Base-by-base conservation (phyloP, 192 early-diverging fungal genomes). In the Backusella tarrabulga region DNA sequence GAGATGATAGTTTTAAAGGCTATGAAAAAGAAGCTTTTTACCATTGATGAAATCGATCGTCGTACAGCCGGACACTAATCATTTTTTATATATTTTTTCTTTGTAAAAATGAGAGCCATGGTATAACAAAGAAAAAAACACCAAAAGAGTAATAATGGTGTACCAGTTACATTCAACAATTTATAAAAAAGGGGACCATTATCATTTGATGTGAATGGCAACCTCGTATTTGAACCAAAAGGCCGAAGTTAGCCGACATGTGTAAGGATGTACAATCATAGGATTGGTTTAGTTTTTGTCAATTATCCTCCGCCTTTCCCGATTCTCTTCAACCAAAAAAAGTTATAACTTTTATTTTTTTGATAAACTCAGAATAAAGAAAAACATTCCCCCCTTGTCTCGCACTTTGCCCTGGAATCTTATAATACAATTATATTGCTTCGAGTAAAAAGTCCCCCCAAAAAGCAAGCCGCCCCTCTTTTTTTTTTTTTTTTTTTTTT, bases 281-380 rank as follows among this genome's bases (percentile, higher is more conserved):
- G 23, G 44, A 74, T 74, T 74, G 72, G 72, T 74, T 74, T 52
- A 52, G 72, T 74, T 74, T 74, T 38, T 34, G 29, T 34, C 17
- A n/a, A 34, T 15, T 15, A 52, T 60, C 72, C 19, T 60, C 50
- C 72, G 50, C 50, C 38, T 6, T 73, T 54, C 42, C 72, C 72
- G 42, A 73, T 42, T 71, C 29, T 35, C 67, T 35, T 23, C 14
- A 44, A 44, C 42, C 42, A 44, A 44, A 29, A 29, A 68, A 35
- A 29, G 34, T 23, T 35, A 19, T 23, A 70, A 4, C 68, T 23
- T 23, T 36, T 32, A 32, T 36, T 23, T 44, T 44, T 44, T 44
- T 38, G 36, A 70, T 36, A 70, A 70, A 40, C 68, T 36, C 68
- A 38, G 36, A 67, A 29, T 29, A 11, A 12, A 67, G 34, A 35